These are phyloP conservation scores for Irpex sp. DNA, from an alignment of 1,284 basidiomycete genomes.

Conservation along the genomic window DNA sequence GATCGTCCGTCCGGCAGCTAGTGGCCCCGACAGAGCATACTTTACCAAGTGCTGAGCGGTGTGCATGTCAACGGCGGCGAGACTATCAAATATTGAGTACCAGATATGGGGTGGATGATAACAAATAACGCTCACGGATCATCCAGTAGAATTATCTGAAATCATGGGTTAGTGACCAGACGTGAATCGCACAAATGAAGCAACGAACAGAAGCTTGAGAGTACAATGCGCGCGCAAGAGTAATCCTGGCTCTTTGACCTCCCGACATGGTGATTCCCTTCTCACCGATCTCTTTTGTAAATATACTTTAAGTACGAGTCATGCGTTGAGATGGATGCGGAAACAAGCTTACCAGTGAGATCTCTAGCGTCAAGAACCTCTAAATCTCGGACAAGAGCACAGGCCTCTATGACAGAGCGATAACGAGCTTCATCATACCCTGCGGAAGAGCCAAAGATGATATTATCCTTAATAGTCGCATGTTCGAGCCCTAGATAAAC, in stretches of 20 bases:
- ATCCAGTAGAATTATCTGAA: slow-evolving; percentile 78
- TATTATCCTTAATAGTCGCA: slow-evolving; percentile 77
- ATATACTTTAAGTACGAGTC: slow-evolving; percentile 1
- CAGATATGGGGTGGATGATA: neutral
- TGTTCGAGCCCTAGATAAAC: slow-evolving; percentile 52
- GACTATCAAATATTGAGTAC: slow-evolving; percentile 32
- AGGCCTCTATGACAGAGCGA: slow-evolving; percentile 69
- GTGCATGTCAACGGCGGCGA: slow-evolving; percentile 88
- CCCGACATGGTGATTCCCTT: slow-evolving; percentile 79
- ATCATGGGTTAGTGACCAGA: no score
- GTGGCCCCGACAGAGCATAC: slow-evolving; percentile 55
- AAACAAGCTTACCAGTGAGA: slow-evolving; percentile 51
- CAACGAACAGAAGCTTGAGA: slow-evolving; percentile 49
- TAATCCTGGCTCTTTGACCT: slow-evolving; percentile 77
- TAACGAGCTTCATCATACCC: slow-evolving; percentile 71
- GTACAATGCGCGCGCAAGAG: slow-evolving; percentile 62
- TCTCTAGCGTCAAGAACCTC: slow-evolving; percentile 78
- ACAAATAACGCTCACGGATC: slow-evolving; percentile 58
- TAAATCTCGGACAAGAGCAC: slow-evolving; percentile 72
- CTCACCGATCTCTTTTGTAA: slow-evolving; percentile 57
- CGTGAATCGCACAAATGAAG: neutral
- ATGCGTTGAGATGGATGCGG: neutral
- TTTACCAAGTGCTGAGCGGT: slow-evolving; percentile 72
- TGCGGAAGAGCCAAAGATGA: slow-evolving; percentile 67
- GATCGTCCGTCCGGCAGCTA: slow-evolving; percentile 64